Conservation (phyloP, 139 green algal species). For the Klebsormidium nitens region DNA sequence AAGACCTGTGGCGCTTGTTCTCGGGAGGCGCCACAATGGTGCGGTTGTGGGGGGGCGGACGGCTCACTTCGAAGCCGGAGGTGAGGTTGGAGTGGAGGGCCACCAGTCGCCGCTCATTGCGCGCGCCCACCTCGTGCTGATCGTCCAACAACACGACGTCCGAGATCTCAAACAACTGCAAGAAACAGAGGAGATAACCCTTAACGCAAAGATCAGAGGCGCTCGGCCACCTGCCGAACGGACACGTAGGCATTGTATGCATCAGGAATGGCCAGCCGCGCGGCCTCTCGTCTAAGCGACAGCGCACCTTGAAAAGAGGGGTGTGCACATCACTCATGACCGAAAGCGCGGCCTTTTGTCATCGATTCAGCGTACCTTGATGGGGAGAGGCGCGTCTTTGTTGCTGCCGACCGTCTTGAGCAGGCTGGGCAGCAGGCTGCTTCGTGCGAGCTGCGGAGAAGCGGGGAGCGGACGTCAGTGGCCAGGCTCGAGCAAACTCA, state of each 20-base stretch:
- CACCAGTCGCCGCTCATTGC: constrained; percentile 81
- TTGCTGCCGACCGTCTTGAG: constrained; percentile 95
- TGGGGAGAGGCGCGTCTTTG: constrained; percentile 80
- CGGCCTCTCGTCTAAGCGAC: no score
- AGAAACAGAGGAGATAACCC: no score
- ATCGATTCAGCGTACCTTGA: no score
- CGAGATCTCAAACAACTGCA: constrained; percentile 90
- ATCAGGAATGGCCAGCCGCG: no score
- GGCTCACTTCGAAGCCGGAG: constrained; percentile 75
- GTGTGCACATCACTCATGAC: no score
- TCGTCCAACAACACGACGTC: constrained; percentile 71
- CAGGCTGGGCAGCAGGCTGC: constrained; percentile 55
- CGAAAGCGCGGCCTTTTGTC: no score
- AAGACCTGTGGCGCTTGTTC: no score
- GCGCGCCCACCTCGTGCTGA: constrained; percentile 62
- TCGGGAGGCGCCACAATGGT: no score
- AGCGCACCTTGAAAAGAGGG: no score
- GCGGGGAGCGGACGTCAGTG: background rate
- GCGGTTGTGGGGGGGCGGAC: background rate
- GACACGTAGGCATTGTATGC: no score
- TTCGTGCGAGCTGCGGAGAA: constrained; percentile 52
- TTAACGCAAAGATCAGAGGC: no score
- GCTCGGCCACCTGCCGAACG: no score
- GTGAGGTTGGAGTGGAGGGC: constrained; percentile 74
- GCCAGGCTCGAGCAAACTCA: background rate